These are phyloP conservation scores for Verruconis gallopava DNA, from an alignment of 2,329 filamentous ascomycete genomes.

Conservation along the genomic window DNA sequence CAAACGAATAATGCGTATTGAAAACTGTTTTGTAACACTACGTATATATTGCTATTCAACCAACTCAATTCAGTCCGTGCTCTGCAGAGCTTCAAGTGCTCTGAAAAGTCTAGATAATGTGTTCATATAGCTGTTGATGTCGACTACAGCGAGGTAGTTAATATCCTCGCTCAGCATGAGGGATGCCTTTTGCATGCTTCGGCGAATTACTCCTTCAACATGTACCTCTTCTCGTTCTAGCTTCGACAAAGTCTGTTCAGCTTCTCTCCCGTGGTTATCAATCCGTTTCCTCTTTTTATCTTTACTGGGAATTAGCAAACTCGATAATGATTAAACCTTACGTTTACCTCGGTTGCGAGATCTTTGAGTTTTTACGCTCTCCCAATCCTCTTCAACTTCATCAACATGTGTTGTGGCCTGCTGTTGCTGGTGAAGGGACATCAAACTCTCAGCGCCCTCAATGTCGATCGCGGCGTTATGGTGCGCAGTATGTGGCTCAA, in stretches of 20 bases:
- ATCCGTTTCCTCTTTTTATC: conserved; percentile 12
- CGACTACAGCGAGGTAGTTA: conserved; percentile 6
- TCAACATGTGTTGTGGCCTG: conserved; percentile 12
- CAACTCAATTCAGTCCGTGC: conserved; percentile 9
- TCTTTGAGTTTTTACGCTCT: conserved; percentile 11
- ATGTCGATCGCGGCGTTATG: conserved; percentile 12
- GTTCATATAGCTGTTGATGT: conserved; percentile 10
- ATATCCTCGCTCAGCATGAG: conserved; percentile 12
- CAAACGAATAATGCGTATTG: background rate
- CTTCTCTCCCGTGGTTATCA: conserved; percentile 9
- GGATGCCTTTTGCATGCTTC: conserved; percentile 12
- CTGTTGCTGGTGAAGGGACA: conserved; percentile 12
- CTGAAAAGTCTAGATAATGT: conserved; percentile 8
- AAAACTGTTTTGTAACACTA: conserved; percentile 8
- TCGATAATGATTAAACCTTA: conserved; percentile 11
- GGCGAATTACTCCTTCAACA: conserved; percentile 11
- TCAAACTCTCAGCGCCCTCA: conserved; percentile 13
- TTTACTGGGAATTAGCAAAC: conserved; percentile 9
- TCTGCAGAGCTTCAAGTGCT: conserved; percentile 6
- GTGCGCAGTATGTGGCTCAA: conserved; percentile 12
- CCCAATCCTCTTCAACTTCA: conserved; percentile 14
- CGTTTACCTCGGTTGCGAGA: conserved; percentile 9
- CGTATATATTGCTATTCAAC: background rate
- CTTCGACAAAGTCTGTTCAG: conserved; percentile 10
- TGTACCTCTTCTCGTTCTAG: conserved; percentile 12